Evolutionary conservation across 306 rosid species (phyloP), one percentile per base, ranked within the genome.

Genomic region (Prunus kanzakura): DNA sequence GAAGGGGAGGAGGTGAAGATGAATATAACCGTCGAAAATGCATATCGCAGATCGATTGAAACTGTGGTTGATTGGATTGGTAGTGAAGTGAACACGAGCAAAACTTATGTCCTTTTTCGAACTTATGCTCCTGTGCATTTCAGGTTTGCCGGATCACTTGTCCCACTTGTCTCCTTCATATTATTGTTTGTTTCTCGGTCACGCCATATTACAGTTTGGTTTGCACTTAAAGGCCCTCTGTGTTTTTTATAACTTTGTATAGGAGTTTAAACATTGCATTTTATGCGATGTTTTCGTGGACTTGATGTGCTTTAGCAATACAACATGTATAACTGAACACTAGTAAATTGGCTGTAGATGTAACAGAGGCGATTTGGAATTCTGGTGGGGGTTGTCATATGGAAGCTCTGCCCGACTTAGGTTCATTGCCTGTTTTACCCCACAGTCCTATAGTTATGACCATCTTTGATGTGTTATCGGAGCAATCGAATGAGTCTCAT

Each of bases 41-140:
- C 96, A 69, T 91, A 81, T 84, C 82, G 84, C 78, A 85, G 56
- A 84, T 91, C 98, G 3, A 60, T 93, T 1, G 86, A 88, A 78
- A 91, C 97, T 3, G 85, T 90, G 56, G 38, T 85, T 38, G 74
- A 87, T 51, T 91, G 97, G 97, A 77, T 93, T 64, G 76, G 81
- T 57, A 78, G 74, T 32, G 84, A 88, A 82, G 93, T 93, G 76
- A 77, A 89, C 88, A 78, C 14, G 74, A 91, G 79, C 85, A 93
- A 81, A 88, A 88, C 98, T 69, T 56, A 84, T 45, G 93, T 88
- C 72, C 72, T 88, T 66, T 91, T 91, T 84, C 92, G 98, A 84
- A 93, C 97, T 72, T 90, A 87, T 70, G 83, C 98, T 50, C 91
- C 98, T 23, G 92, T 91, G 69, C 98, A 93, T 86, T 93, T 93